Evolutionary conservation across 306 rosid species (phyloP).

Genomic region (Vicia sativa): DNA sequence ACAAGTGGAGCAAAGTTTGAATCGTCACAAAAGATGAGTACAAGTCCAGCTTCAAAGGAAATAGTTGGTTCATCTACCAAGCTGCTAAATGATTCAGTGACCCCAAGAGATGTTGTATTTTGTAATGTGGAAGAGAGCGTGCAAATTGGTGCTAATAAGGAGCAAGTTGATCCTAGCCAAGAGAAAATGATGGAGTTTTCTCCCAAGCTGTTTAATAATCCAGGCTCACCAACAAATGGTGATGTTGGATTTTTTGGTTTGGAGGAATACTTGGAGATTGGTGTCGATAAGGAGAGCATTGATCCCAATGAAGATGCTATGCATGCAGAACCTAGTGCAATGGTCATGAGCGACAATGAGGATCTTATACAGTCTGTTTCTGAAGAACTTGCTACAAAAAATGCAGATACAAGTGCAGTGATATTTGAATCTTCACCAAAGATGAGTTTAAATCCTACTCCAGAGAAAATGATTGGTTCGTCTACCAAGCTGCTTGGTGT

Average conservation of each 20-base stretch:
- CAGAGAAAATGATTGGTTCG: no score
- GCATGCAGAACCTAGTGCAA: not conserved
- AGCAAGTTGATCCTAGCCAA: not conserved
- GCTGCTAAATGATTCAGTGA: not conserved
- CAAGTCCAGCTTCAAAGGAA: constrained; percentile 4
- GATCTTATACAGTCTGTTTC: not conserved
- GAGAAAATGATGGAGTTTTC: not conserved
- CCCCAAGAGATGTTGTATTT: not conserved
- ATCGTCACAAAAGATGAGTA: not conserved
- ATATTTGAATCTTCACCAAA: no score
- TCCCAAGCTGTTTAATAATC: no score
- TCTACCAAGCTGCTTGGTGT: no score
- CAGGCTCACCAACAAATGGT: no score
- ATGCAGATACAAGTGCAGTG: not conserved
- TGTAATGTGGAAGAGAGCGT: not conserved
- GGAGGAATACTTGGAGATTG: not conserved
- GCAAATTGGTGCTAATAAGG: constrained; percentile 6
- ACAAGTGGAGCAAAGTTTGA: not conserved
- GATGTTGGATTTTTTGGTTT: not conserved
- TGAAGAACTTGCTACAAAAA: not conserved
- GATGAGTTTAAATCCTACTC: no score
- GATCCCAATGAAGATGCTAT: not conserved
- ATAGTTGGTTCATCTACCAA: not conserved
- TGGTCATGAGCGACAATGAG: not conserved
- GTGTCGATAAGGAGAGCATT: constrained; percentile 5